Conservation (phyloP, 805 yeast genomes). For the Metschnikowia hibisci region DNA sequence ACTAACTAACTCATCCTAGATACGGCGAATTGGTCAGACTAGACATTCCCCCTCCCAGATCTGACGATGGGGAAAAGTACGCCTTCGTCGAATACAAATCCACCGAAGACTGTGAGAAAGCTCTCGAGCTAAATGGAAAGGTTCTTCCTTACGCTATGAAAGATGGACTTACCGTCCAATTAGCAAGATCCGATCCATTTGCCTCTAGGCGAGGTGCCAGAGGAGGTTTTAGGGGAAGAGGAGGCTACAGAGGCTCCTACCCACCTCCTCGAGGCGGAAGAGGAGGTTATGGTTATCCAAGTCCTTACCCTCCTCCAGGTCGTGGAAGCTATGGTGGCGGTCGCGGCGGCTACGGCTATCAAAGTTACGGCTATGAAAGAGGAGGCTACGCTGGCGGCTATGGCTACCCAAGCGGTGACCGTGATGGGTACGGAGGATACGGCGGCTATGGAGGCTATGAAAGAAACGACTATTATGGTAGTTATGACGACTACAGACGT, state of each 20-base stretch:
- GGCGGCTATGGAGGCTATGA: constrained; percentile 17
- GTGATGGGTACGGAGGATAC: constrained; percentile 11
- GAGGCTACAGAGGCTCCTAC: constrained; percentile 19
- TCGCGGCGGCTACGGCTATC: constrained; percentile 16
- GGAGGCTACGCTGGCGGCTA: constrained; percentile 10
- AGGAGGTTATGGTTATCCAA: constrained; percentile 22
- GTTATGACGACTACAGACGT: constrained; percentile 19
- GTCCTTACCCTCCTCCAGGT: constrained; percentile 9
- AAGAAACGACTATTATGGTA: constrained; percentile 14
- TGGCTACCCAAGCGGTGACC: constrained; percentile 20
- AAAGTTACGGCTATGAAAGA: constrained; percentile 8
- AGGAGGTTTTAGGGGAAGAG: constrained; percentile 19
- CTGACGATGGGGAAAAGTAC: constrained; percentile 54
- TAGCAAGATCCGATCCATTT: constrained; percentile 55
- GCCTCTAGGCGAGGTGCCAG: constrained; percentile 31
- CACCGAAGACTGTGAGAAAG: constrained; percentile 51
- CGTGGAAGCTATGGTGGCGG: constrained; percentile 19
- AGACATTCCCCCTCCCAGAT: constrained; percentile 60
- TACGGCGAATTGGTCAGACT: constrained; percentile 56
- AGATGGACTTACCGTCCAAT: constrained; percentile 47
- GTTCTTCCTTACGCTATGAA: constrained; percentile 39
- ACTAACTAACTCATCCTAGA: constrained; percentile 27
- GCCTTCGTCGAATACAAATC: constrained; percentile 61
- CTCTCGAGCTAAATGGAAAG: constrained; percentile 46
- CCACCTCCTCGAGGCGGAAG: constrained; percentile 15